phyloP scores from a whole-genome alignment of 345 rosid species.

The Xanthoceras sorbifolium region DNA sequence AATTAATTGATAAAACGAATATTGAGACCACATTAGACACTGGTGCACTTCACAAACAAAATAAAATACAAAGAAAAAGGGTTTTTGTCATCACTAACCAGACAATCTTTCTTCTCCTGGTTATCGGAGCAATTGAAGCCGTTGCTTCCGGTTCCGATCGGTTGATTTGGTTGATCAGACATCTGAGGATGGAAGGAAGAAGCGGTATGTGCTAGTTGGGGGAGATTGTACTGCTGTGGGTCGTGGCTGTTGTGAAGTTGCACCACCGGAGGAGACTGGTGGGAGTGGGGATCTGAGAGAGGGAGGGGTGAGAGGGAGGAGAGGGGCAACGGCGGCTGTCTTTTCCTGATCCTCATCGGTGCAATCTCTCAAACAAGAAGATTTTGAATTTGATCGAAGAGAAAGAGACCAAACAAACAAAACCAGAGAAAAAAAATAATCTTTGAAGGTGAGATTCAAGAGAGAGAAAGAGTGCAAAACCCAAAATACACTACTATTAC shows the following conservation, averaged over 20 bases:
- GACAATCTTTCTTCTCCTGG: slow-evolving; percentile 29
- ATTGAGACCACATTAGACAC: slow-evolving; percentile 24
- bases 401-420: background rate
- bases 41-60: slow-evolving; percentile 40
- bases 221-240: slow-evolving; percentile 20
- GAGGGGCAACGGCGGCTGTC: slow-evolving; percentile 71
- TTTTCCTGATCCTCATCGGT: slow-evolving; percentile 94
- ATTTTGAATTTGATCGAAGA: background rate
- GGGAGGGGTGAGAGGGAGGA: slow-evolving; percentile 78
- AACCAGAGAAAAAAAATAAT: slow-evolving; percentile 16
- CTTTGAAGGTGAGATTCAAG: slow-evolving; percentile 21
- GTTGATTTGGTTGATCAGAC: slow-evolving; percentile 43
- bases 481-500: slow-evolving; percentile 9
- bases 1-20: slow-evolving; percentile 19
- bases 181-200: slow-evolving; percentile 22
- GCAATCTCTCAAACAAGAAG: background rate
- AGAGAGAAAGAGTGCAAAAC: slow-evolving; percentile 33
- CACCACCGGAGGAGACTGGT: slow-evolving; percentile 60
- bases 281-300: slow-evolving; percentile 74
- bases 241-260: slow-evolving; percentile 36
- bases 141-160: slow-evolving; percentile 33
- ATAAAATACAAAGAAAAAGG: background rate
- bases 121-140: slow-evolving; percentile 24
- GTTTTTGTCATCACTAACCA: slow-evolving; percentile 37
- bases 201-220: slow-evolving; percentile 9